Evolutionary conservation across 2,329 filamentous ascomycete species (phyloP), one percentile per base, ranked within the genome.

Genomic region (Ophiostoma novo-ulmi): DNA sequence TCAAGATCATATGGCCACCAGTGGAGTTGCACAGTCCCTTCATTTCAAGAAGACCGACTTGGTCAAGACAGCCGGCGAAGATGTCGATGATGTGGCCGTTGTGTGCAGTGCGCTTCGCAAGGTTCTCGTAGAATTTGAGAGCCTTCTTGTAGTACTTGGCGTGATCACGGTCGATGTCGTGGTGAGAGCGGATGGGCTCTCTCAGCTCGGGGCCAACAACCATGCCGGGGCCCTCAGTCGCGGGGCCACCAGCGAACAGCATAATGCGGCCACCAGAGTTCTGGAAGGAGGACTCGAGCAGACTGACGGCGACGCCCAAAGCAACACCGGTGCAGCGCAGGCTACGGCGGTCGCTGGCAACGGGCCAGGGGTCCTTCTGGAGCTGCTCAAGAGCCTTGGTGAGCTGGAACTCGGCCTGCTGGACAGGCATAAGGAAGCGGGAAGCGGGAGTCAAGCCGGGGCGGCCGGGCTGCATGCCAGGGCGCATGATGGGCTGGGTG

Each of bases 121-220:
- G 86, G 74, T 88, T 91, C 73, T 99, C 95, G 79, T 98, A 99
- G 80, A 97, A 98, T 89, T 98, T 99, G 68, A 97, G 82, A 31
- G 95, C 95, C 82, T 99, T 99, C 85, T 99, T 99, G 83, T 97
- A 98, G 82, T 98, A 97, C 81, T 99, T 99, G 82, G 97, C 97
- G 79, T 97, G 97, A 80, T 99, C 95, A 71, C 94, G 89, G 79
- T 99, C 95, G 80, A 99, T 99, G 77, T 99, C 95, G 81, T 99
- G 95, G 81, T 99, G 95, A 61, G 94, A 98, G 78, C 95, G 91
- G 75, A 99, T 98, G 11, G 96, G 93, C 79, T 99, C 95, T 79
- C 94, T 91, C 74, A 99, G 84, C 81, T 99, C 95, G 35, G 95
- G 92, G 2, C 94, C 94, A 78, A 99, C 95, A 41, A 99, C 95